These are phyloP conservation scores for Ashbya aceris DNA, from an alignment of 1,139 yeast genomes.

Conservation along the genomic window DNA sequence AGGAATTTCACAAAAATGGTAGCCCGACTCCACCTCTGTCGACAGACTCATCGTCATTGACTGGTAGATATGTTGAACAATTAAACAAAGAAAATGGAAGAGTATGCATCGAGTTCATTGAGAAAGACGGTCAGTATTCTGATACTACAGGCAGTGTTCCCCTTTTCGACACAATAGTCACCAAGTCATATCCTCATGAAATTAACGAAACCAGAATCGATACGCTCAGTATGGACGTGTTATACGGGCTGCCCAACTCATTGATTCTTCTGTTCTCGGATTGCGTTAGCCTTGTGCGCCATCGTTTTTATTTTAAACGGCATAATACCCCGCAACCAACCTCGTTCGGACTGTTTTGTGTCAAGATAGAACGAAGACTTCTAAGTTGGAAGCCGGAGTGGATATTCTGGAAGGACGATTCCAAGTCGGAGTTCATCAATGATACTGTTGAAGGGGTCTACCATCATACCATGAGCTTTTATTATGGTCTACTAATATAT, in stretches of 20 bases:
- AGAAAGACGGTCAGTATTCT: not conserved
- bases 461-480: slow-evolving; percentile 75
- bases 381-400: slow-evolving; percentile 58
- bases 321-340: slow-evolving; percentile 20
- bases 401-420: slow-evolving; percentile 24
- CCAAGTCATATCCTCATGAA: slow-evolving; percentile 30
- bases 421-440: slow-evolving; percentile 34
- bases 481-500: slow-evolving; percentile 66
- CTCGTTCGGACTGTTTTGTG: slow-evolving; percentile 39
- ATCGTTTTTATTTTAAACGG: slow-evolving; percentile 43
- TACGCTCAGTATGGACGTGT: slow-evolving; percentile 66
- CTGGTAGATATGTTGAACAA: slow-evolving; percentile 16
- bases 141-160: slow-evolving; percentile 13
- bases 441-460: slow-evolving; percentile 61
- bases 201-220: slow-evolving; percentile 34
- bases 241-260: slow-evolving; percentile 80
- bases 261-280: slow-evolving; percentile 62
- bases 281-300: slow-evolving; percentile 55
- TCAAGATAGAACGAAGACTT: slow-evolving; percentile 43
- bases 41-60: not conserved
- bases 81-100: slow-evolving; percentile 22
- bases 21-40: not conserved
- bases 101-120: not conserved
- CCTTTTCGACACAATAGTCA: slow-evolving; percentile 18
- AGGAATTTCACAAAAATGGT: slow-evolving; percentile 1